A percentile compares a stretch with the other conserved stretches of the same genome.
Evolutionary conservation across 352 stramenopile species (phyloP).

Genomic region (Peronospora tabacina): DNA sequence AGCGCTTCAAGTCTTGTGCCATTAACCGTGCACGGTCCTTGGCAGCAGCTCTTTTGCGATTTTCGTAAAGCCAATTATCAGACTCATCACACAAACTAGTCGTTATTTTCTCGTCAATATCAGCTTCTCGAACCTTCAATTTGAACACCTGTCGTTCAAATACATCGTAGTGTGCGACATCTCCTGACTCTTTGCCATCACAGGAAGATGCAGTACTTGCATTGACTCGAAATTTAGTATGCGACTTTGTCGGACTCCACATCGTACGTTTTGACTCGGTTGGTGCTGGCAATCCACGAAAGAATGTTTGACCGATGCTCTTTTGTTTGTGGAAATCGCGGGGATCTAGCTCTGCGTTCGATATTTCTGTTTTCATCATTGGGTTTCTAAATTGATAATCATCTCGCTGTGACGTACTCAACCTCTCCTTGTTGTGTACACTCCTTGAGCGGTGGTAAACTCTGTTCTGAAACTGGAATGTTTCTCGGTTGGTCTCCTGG

Average conservation of each 20-base stretch:
- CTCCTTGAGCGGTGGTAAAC: not conserved
- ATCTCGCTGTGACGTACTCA: not conserved
- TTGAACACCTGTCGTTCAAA: constrained; percentile 22
- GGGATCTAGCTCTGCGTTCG: not conserved
- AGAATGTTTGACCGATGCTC: not conserved
- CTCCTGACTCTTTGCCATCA: not conserved
- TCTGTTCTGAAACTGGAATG: not conserved
- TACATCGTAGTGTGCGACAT: not conserved
- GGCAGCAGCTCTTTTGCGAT: constrained; percentile 1
- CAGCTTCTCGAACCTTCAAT: constrained; percentile 19
- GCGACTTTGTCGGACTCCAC: constrained; percentile 1
- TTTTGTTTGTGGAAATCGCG: not conserved
- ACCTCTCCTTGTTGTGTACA: not conserved
- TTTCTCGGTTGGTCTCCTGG: not conserved
- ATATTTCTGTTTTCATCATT: not conserved
- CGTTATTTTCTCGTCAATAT: constrained; percentile 10
- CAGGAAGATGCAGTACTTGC: not conserved
- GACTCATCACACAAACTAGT: not conserved
- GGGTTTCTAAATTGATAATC: not conserved
- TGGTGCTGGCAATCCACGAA: not conserved
- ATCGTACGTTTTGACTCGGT: not conserved
- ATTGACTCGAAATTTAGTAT: constrained; percentile 1
- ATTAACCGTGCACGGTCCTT: constrained; percentile 7
- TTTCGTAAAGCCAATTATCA: constrained; percentile 3
- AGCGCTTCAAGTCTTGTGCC: constrained; percentile 14